Percentiles rank a stretch among this genome's conserved stretches.
Evolutionary conservation across 495 filamentous ascomycete genomes (phyloP).

Genomic region (Tuber brumale): DNA sequence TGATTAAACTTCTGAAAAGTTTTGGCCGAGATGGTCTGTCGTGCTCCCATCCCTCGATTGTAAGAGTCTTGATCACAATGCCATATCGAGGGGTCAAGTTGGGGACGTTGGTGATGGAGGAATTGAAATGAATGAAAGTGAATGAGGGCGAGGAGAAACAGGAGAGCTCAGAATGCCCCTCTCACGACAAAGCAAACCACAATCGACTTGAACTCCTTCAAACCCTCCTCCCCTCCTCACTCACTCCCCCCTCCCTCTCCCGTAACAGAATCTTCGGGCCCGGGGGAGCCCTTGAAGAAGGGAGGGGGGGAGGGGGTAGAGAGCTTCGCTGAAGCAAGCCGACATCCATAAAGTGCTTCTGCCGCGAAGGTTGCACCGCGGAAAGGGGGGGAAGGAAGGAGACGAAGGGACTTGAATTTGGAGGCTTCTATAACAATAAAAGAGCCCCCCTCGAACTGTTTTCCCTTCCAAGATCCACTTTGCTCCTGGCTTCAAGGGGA

Average conservation of each 20-base stretch:
- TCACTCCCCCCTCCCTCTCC: neutral
- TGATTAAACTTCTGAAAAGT: constrained; percentile 1
- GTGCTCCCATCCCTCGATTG: neutral
- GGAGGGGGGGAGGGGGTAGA: neutral
- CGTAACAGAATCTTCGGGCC: neutral
- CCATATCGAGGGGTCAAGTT: neutral
- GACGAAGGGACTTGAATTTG: neutral
- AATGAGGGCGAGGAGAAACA: neutral
- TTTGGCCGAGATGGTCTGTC: constrained; percentile 3
- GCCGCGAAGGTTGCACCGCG: neutral
- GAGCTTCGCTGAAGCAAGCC: neutral
- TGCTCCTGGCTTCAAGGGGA: neutral
- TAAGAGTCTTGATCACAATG: neutral
- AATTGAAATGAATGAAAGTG: neutral
- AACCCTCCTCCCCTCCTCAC: neutral
- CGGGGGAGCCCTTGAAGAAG: neutral
- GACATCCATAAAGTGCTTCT: neutral
- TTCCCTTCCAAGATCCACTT: neutral
- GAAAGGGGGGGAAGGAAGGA: neutral
- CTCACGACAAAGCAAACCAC: neutral
- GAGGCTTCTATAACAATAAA: neutral
- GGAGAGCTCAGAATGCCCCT: constrained; percentile 1
- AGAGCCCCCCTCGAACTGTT: neutral
- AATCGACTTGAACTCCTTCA: neutral
- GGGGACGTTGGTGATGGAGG: neutral